Evolutionary conservation across 495 filamentous ascomycete genomes (phyloP).

Genomic region (Ascodesmis nigricans): DNA sequence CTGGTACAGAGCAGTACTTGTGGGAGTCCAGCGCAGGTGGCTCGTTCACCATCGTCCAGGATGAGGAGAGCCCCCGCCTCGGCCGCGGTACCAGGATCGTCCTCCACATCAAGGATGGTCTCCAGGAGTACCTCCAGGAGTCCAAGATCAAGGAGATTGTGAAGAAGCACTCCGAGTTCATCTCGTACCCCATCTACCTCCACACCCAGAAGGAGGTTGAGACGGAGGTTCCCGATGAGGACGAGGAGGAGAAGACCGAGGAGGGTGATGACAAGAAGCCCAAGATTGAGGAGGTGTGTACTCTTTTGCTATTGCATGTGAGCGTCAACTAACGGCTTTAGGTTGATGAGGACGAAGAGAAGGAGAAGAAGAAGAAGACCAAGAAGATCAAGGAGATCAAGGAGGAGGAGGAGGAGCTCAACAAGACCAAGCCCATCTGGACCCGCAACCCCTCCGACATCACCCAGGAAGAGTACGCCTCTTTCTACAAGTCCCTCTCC

Average conservation of each 20-base stretch:
- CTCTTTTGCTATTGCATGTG: not conserved
- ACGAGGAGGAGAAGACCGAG: slow-evolving; percentile 51
- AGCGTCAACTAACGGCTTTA: slow-evolving; percentile 20
- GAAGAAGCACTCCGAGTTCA: slow-evolving; percentile 99
- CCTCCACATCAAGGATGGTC: slow-evolving; percentile 97
- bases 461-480: slow-evolving; percentile 84
- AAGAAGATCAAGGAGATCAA: slow-evolving; percentile 99
- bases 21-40: slow-evolving; percentile 97
- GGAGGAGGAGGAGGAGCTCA: slow-evolving; percentile 97
- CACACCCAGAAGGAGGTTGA: slow-evolving; percentile 97
- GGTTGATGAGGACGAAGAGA: slow-evolving; percentile 62
- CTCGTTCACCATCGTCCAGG: slow-evolving; percentile 80
- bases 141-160: slow-evolving; percentile 99
- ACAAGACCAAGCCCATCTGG: slow-evolving; percentile 99
- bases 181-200: slow-evolving; percentile 99
- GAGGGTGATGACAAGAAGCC: slow-evolving; percentile 55
- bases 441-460: slow-evolving; percentile 94
- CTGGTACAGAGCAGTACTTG: slow-evolving; percentile 58
- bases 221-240: slow-evolving; percentile 95
- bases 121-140: slow-evolving; percentile 94
- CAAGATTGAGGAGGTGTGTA: slow-evolving; percentile 49
- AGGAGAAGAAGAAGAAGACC: slow-evolving; percentile 82
- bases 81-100: slow-evolving; percentile 95
- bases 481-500: slow-evolving; percentile 99
- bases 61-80: slow-evolving; percentile 74